phyloP scores from a whole-genome alignment of 1,139 yeast genomes.

The Nakaseomyces nivariensis region DNA sequence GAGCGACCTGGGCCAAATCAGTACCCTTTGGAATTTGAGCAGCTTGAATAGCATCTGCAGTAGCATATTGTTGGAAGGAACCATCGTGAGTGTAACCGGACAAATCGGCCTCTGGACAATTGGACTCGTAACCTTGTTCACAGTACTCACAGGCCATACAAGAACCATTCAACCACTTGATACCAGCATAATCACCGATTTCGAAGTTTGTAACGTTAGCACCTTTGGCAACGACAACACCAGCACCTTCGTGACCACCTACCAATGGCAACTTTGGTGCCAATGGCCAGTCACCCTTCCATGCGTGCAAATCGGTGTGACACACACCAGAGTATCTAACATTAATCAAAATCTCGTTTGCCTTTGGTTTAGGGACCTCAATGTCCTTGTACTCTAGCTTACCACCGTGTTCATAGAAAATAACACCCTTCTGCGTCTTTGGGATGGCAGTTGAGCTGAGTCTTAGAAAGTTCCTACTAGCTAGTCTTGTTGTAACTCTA shows the following conservation, averaged over 20 bases:
- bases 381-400: constrained; percentile 45
- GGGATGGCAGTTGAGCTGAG: constrained; percentile 29
- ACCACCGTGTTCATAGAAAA: constrained; percentile 43
- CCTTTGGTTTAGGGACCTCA: constrained; percentile 51
- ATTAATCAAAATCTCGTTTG: constrained; percentile 50
- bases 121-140: constrained; percentile 53
- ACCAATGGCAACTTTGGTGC: constrained; percentile 51
- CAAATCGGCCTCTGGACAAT: constrained; percentile 56
- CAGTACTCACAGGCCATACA: constrained; percentile 65
- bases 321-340: constrained; percentile 63
- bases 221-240: constrained; percentile 66
- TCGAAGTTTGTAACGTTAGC: constrained; percentile 55
- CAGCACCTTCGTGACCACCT: constrained; percentile 82
- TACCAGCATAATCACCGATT: constrained; percentile 64
- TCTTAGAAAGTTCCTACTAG: neutral
- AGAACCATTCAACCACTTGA: constrained; percentile 68
- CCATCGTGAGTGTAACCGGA: constrained; percentile 77
- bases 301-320: constrained; percentile 61
- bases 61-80: constrained; percentile 70
- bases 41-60: constrained; percentile 71
- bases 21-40: constrained; percentile 59
- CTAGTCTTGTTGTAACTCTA: neutral
- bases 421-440: constrained; percentile 41
- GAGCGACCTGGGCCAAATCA: constrained; percentile 58
- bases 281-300: constrained; percentile 66